A percentile compares a stretch with the other conserved stretches of the same genome.
Evolutionary conservation across 2,329 filamentous ascomycete species (phyloP).

Genomic region (Rhinocladiella similis): DNA sequence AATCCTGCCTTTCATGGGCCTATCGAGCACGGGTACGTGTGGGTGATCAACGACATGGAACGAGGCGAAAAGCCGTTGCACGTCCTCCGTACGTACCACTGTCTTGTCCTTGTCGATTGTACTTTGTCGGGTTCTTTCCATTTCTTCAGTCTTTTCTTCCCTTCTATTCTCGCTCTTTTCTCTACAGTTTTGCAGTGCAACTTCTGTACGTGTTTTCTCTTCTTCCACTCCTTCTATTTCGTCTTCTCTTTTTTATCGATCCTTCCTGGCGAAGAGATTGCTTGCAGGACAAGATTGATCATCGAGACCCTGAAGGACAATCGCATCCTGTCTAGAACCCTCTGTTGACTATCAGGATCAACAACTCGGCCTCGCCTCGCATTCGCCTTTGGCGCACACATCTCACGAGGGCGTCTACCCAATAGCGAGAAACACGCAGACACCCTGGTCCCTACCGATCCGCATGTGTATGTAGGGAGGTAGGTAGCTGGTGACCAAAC

Average conservation of each 20-base stretch:
- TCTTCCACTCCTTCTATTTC: slow-evolving; percentile 3
- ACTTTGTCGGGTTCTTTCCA: neutral
- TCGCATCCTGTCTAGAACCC: too few species aligned
- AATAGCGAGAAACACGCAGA: too few species aligned
- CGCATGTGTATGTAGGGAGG: too few species aligned
- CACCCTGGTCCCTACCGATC: too few species aligned
- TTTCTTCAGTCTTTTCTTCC: neutral
- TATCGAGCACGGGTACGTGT: neutral
- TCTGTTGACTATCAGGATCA: too few species aligned
- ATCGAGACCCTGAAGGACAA: too few species aligned
- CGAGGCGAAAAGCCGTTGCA: neutral
- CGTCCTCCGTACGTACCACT: neutral
- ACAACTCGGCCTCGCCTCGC: too few species aligned
- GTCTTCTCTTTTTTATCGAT: neutral
- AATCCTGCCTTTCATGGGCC: neutral
- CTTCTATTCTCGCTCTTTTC: neutral
- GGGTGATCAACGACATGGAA: too few species aligned
- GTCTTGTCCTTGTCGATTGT: neutral
- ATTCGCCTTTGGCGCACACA: too few species aligned
- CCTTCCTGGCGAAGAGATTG: neutral
- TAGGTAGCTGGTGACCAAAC: too few species aligned
- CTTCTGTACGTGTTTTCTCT: neutral
- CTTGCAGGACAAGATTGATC: neutral
- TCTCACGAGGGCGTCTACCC: too few species aligned
- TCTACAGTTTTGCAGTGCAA: neutral